Base-by-base conservation (phyloP, 805 yeast species). In the Candida vaughaniae region DNA sequence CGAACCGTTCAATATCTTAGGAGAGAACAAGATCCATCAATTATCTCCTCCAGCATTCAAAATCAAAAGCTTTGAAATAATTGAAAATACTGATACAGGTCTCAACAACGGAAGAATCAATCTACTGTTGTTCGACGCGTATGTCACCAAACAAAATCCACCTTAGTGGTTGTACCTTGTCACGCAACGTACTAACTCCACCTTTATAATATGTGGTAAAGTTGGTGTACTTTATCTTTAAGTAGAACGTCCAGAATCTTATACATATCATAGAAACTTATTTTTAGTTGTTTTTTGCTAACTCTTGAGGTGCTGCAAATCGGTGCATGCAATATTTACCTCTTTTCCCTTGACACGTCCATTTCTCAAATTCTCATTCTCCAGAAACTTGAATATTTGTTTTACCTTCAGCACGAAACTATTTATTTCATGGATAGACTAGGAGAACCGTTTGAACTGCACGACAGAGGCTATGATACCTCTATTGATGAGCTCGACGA, bases 141-240 rank as follows among this genome's bases (percentile, higher is more conserved):
- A 59, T 44, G 57, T 63, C 15, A 66, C 69, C 2, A 58, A 53
- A 37, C 73, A 68, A 44, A 69, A 69, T 33, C 72, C 71, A 2
- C 58, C 66, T 20, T 61, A 41, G 19, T 16, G n/a, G n/a, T n/a
- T 8, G 8, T 8, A 11, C 10, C 11, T 25, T n/a, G 12, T 8
- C 6, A 12, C n/a, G 12, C 29, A n/a, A 25, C 15, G 12, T 6
- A 25, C 15, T n/a, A 25, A n/a, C 12, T 10, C 8, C 19, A 11
- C 25, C 6, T n/a, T n/a, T n/a, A n/a, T 10, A 7, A 22, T 10
- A 22, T 22, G 10, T 22, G 7, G 23, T 22, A n/a, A n/a, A n/a
- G n/a, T n/a, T n/a, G n/a, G n/a, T n/a, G n/a, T n/a, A n/a, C n/a
- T n/a, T n/a, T n/a, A n/a, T n/a, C n/a, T n/a, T n/a, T n/a, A n/a